Evolutionary conservation across 2,329 filamentous ascomycete species (phyloP), one percentile per base, ranked within the genome.

Genomic region (Colletotrichum orchidophilum): DNA sequence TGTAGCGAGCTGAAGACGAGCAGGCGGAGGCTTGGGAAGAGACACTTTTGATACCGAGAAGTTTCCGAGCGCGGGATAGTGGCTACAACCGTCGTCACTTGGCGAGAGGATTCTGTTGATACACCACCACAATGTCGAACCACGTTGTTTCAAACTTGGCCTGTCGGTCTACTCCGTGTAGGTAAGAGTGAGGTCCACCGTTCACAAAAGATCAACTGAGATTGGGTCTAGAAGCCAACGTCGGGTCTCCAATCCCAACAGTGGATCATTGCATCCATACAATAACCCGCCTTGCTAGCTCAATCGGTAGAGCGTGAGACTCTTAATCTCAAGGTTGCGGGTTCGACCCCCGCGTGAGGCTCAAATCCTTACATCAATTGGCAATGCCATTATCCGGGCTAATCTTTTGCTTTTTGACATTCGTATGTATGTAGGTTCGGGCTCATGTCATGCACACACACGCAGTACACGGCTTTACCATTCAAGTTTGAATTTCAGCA

Each of bases 221-320:
- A 3, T 6, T 3, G n/a, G 24, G 18, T 18, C 3, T 31, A 57
- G 33, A 21, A n/a, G 9, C 4, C 1, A 18, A 42, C n/a, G n/a
- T 31, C 24, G 3, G 24, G 5, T 3, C 15, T 1, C 0, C 1
- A 1, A 8, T 3, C 0, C 1, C 49, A 63, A 31, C 49, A 29
- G 27, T 21, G 31, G 49, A 11, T 54, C 60, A 35, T 2, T 11
- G 1, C 7, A 42, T 63, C 24, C 50, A 39, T 11, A 9, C 8
- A 9, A 15, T 13, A 21, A 62, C 59, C 60, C 60, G 60, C 60
- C 60, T 63, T 63, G 86, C 85, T 90, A 90, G 88, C 88, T 90
- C 88, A 90, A 90, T 90, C 87, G 87, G 88, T 91, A 92, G 90
- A 92, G 89, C 89, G 89, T 91, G 86, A 90, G 90, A 91, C 90